Conservation (phyloP, 352 stramenopile genomes). For the Elongisporangium anandrum region DNA sequence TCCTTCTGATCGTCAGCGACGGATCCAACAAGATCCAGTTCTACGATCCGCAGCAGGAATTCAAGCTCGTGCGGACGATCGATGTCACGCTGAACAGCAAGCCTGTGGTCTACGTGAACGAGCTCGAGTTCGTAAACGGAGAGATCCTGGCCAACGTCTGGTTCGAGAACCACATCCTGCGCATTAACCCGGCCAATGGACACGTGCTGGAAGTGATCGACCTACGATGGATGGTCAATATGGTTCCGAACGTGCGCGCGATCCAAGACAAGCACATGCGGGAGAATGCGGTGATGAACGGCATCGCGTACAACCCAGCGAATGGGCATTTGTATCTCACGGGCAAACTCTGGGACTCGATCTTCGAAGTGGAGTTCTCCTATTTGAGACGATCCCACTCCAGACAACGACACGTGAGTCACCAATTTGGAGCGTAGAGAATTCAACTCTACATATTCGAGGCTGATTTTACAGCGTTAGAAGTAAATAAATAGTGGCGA, state of each 20-base stretch:
- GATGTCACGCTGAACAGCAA: constrained; percentile 37
- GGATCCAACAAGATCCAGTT: constrained; percentile 75
- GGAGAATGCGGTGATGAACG: constrained; percentile 84
- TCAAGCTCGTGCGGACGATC: constrained; percentile 52
- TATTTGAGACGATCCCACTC: constrained; percentile 17
- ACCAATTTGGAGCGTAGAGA: background rate
- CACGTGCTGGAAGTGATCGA: constrained; percentile 68
- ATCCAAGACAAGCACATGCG: constrained; percentile 24
- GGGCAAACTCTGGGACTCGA: constrained; percentile 82
- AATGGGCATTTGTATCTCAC: constrained; percentile 68
- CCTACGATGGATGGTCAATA: constrained; percentile 50
- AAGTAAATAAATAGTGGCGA: background rate
- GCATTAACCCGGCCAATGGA: constrained; percentile 69
- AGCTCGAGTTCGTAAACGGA: constrained; percentile 82
- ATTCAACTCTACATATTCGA: too few relatives aligned
- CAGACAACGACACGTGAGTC: background rate
- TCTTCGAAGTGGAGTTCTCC: constrained; percentile 78
- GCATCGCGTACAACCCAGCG: constrained; percentile 73
- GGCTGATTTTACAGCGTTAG: too few relatives aligned
- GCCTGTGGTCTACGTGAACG: constrained; percentile 64
- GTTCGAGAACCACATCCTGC: constrained; percentile 70
- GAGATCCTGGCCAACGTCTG: constrained; percentile 88
- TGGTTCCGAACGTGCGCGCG: constrained; percentile 54
- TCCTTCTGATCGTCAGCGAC: constrained; percentile 84
- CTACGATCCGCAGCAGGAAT: constrained; percentile 58